Base-by-base conservation (phyloP, 2,329 filamentous ascomycete genomes). In the Penicillium sp. region DNA sequence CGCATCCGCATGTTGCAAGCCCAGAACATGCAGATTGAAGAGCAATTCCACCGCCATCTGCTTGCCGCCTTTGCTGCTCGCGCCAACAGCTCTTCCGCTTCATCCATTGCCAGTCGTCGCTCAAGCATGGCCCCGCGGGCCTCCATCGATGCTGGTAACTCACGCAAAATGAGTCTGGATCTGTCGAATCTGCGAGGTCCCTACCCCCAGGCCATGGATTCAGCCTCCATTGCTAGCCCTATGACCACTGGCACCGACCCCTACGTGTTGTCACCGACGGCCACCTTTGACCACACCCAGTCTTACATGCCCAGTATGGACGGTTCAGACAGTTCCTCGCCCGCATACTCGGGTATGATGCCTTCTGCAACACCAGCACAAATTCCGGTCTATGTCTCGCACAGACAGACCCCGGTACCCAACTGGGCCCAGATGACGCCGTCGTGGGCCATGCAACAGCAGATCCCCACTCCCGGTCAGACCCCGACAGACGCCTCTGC, bases 1-100 rank as follows among this genome's bases (percentile, higher is more conserved):
- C 63, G 67, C 26, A 63, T 67, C 34, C 63, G 61, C n/a, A 66
- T 69, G 58, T 56, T 69, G 39, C 65, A 69, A 32, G 63, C 60
- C 4, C 67, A 69, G 51, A 69, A 64, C 48, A 54, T 61, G 55
- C 61, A 68, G 49, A 62, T 69, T 39, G 63, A 70, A 48, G 60
- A 62, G 40, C 63, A 69, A 37, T 66, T 70, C 44, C 60, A 67
- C 28, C 61, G 62, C 22, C 65, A 69, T 34, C 53, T 69, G 3
- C 55, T 69, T n/a, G 61, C 63, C 0, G 63, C 64, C n/a, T 61
- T 69, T 47, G 63, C 60, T 3, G 55, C 52, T 23, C 51, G 58
- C 13, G 49, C 58, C 32, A 57, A 58, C 29, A 44, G 48, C 35
- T 52, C 40, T 6, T 24, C 39, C n/a, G 44, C 38, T 23, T 58